Evolutionary conservation across 2,329 filamentous ascomycete genomes (phyloP), one percentile per base, ranked within the genome.

Genomic region (Colletotrichum sp.): DNA sequence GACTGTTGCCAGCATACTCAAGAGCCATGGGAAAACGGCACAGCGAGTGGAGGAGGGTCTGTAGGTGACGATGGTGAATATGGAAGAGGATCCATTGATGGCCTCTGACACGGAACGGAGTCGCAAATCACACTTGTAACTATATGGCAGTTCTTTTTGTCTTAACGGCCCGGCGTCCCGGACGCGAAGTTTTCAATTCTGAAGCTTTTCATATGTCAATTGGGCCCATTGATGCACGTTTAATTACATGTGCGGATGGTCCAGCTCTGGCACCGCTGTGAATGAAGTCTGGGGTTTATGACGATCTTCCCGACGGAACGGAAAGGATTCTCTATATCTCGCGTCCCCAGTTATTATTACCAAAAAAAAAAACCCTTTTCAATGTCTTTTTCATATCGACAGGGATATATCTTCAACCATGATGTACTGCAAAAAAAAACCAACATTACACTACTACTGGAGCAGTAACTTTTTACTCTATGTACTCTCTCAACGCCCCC

Each of bases 131-230:
- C 68, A 65, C 71, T 64, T 76, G 74, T 76, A 74, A 76, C 74
- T 72, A 74, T 76, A 74, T 59, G 65, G 28, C 65, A 74, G 72
- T 67, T 76, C 44, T 36, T 64, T 75, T 76, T 66, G 70, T 76
- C 32, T 28, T 60, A 76, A 73, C 70, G 70, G 70, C 60, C 34
- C 65, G 59, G 74, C 74, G 74, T 76, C 74, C 22, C 60, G 74
- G 59, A 74, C 74, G 74, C 71, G 69, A 72, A 76, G 60, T 75
- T 70, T 72, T 76, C 70, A n/a, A 73, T 74, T 75, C 64, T 61
- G 59, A 65, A 77, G 72, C 70, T 75, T 78, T 64, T 78, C 74
- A 70, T 76, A 68, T 78, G 65, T 77, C 66, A 44, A 39, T 39
- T 15, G 32, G 32, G 27, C 19, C 59, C 36, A 28, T 8, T 64